Percentiles rank a stretch among this genome's conserved stretches.
Conservation (phyloP, 2,329 filamentous ascomycete genomes). For the Cercospora berteroae region DNA sequence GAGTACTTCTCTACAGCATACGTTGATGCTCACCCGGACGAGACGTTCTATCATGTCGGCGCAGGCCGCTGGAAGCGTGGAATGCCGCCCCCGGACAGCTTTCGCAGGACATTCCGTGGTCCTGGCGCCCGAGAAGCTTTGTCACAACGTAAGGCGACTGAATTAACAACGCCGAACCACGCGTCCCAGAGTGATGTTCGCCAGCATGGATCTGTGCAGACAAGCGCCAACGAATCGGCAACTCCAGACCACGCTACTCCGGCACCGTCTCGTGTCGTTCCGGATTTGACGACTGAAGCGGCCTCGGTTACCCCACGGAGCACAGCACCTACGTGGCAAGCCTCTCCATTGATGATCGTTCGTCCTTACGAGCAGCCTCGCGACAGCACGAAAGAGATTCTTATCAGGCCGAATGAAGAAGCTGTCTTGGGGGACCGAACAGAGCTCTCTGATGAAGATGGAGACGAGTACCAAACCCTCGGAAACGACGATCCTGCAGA, state of each 20-base stretch:
- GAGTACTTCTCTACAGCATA: constrained; percentile 15
- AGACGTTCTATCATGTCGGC: constrained; percentile 23
- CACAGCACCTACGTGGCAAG: not conserved
- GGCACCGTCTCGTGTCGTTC: not conserved
- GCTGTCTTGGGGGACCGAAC: not conserved
- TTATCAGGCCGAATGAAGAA: not conserved
- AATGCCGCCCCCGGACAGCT: constrained; percentile 8
- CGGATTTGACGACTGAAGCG: not conserved
- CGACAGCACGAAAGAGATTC: not conserved
- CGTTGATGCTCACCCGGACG: constrained; percentile 18
- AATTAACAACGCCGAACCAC: not conserved
- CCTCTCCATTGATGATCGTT: not conserved
- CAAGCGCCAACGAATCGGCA: not conserved
- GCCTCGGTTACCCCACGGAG: not conserved
- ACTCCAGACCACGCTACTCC: not conserved
- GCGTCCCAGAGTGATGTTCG: not conserved
- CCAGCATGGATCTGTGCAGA: not conserved
- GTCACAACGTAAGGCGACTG: not conserved
- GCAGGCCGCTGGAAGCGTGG: constrained; percentile 16
- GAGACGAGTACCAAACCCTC: not conserved
- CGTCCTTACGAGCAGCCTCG: not conserved
- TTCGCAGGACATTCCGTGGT: constrained; percentile 10
- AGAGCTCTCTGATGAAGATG: not conserved
- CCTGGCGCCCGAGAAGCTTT: not conserved
- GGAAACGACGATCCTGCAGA: not conserved